phyloP scores from a whole-genome alignment of 495 filamentous ascomycete genomes.

The Podospora anserina region DNA sequence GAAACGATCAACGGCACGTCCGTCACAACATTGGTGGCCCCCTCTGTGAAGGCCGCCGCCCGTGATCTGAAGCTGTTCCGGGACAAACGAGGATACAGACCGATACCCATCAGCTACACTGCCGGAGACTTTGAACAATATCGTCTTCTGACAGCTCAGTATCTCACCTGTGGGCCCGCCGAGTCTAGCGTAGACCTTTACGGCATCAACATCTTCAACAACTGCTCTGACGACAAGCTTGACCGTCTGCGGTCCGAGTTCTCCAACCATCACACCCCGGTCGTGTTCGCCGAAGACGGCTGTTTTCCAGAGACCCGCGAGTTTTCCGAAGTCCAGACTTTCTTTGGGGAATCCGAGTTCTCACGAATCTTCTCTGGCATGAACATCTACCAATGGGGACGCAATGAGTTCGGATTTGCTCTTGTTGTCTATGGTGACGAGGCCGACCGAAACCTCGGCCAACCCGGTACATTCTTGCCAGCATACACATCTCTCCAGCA shows the following conservation, averaged over 20 bases:
- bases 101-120: conserved; percentile 77
- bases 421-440: conserved; percentile 41
- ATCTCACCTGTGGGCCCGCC: conserved; percentile 67
- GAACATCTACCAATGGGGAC: conserved; percentile 74
- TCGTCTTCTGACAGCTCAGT: conserved; percentile 76
- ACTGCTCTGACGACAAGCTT: conserved; percentile 65
- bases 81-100: conserved; percentile 65
- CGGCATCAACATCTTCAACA: conserved; percentile 72
- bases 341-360: not conserved
- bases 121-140: conserved; percentile 73
- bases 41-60: conserved; percentile 72
- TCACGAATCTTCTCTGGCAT: conserved; percentile 60
- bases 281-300: conserved; percentile 75
- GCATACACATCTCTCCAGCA: not conserved
- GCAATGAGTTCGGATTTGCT: conserved; percentile 67
- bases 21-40: conserved; percentile 61
- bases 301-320: conserved; percentile 40
- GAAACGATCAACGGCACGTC: conserved; percentile 62
- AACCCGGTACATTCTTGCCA: not conserved
- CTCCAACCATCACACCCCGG: conserved; percentile 56
- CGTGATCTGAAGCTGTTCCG: conserved; percentile 75
- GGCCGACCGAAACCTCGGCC: not conserved
- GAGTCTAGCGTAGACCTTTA: conserved; percentile 68
- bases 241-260: conserved; percentile 50
- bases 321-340: conserved; percentile 1